Evolutionary conservation across 1,284 basidiomycete species (phyloP), one percentile per base, ranked within the genome.

Genomic region (Malassezia restricta): DNA sequence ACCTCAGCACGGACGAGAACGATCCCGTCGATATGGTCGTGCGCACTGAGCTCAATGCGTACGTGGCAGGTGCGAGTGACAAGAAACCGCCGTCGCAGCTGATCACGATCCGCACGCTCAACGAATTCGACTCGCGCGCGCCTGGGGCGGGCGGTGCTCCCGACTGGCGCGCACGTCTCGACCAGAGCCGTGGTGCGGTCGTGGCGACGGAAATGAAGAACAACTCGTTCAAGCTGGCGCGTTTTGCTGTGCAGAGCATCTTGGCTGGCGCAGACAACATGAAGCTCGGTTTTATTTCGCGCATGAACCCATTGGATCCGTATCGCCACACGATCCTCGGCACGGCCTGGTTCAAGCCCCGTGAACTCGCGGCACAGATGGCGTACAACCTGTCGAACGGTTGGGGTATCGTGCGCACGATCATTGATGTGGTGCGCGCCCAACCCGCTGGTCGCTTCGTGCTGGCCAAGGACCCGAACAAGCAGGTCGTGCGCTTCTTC

Each of bases 121-220:
- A 96, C 75, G 94, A 99, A 75, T 98, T 94, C 74, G 92, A 96
- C 74, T 80, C 88, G n/a, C 81, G 87, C 49, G 81, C 89, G 1
- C 82, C 83, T 63, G 92, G 92, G 32, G 83, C 86, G 1, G 89
- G 89, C 44, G 87, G 87, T 49, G 90, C 92, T 14, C 87, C 89
- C 20, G 94, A 98, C 75, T 99, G 94, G 94, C 83, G 91, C 44
- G 81, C 85, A 44, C 94, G 94, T 76, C 79, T 99, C 47, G 94
- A 99, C 76, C 83, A 86, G 7, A 91, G 96, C 76, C 83, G 91
- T 56, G 94, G 94, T 68, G 94, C 94, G 3, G 92, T 99, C 40
- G 89, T 98, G 53, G 90, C 94, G 42, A 94, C 89, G 39, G 94
- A 99, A 79, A 96, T 98, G 94, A 98, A 98, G 80, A 99, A 98